Base-by-base conservation (phyloP, 1,284 basidiomycete species). In the Bjerkandera adusta region DNA sequence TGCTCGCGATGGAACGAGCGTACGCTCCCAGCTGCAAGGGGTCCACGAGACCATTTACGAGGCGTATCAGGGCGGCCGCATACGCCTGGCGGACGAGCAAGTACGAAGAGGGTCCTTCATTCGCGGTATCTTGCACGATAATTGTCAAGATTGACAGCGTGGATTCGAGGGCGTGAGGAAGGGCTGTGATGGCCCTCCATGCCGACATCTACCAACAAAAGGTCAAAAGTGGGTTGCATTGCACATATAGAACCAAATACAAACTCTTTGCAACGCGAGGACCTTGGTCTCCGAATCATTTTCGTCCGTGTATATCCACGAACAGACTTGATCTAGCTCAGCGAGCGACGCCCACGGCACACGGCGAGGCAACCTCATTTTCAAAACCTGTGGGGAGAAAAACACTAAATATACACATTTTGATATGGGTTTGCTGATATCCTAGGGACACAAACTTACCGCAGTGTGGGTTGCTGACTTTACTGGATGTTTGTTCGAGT, bases 41-140 rank as follows among this genome's bases (percentile, higher is more conserved):
- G 63, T 99, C 96, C 4, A 97, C 96, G 36, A 97, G 76, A 2
- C 91, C 90, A 59, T 99, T 99, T 55, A 99, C 92, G 56, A 98
- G 84, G 15, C 94, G 75, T 52, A 95, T 87, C 60, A 96, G 75
- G 0, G 90, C 84, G 24, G 86, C 75, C 6, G 86, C 81, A 64
- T 95, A 82, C 57, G 73, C 72, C 65, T 92, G 80, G 36, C 86
- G 68, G 54, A 85, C 57, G 43, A 69, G 63, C 36, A 85, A 63
- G 18, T 69, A 64, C 4, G 75, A 75, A 0, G 71, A 52, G 5
- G 62, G 51, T 5, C 49, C 42, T 10, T 51, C 50, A 1, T 46
- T 32, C 1, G 52, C 39, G 2, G 48, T 47, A 54, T 86, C 80
- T 45, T 84, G 75, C 3, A 81, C 61, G 6, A 83, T 73, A 0